phyloP scores from a whole-genome alignment of 2,329 filamentous ascomycete genomes.

The Cadophora sp. region DNA sequence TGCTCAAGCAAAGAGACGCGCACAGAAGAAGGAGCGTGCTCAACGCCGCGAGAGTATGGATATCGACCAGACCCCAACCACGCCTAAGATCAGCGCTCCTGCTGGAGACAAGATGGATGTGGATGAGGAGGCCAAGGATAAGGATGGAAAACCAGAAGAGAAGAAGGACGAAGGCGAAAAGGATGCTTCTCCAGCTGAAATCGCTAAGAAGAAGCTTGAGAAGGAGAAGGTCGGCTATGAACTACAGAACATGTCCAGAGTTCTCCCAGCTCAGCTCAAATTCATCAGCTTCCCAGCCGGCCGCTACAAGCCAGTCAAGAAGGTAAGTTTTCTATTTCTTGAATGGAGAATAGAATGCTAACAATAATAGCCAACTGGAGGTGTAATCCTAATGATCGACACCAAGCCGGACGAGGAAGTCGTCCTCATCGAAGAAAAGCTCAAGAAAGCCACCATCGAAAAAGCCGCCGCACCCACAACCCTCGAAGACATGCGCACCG shows the following conservation, averaged over 20 bases:
- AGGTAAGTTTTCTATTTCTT: constrained; percentile 61
- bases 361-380: constrained; percentile 79
- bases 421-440: constrained; percentile 85
- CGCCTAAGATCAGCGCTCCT: constrained; percentile 64
- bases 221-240: constrained; percentile 98
- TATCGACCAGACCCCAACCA: constrained; percentile 79
- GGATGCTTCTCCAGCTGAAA: constrained; percentile 58
- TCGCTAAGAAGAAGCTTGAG: constrained; percentile 86
- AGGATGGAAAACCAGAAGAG: constrained; percentile 57
- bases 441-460: constrained; percentile 78
- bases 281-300: constrained; percentile 92
- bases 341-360: constrained; percentile 45
- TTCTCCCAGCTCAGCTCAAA: constrained; percentile 91
- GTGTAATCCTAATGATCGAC: constrained; percentile 89
- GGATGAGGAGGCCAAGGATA: constrained; percentile 64
- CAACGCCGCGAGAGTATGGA: constrained; percentile 95
- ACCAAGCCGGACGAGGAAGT: constrained; percentile 81
- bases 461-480: constrained; percentile 56
- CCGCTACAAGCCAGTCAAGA: constrained; percentile 91
- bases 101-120: constrained; percentile 87
- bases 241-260: constrained; percentile 94
- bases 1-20: constrained; percentile 93
- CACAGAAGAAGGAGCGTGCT: constrained; percentile 91
- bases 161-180: constrained; percentile 70
- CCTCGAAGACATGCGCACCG: constrained; percentile 40